Conservation (phyloP, 768 basidiomycete genomes). For the Tephrocybe sp. region DNA sequence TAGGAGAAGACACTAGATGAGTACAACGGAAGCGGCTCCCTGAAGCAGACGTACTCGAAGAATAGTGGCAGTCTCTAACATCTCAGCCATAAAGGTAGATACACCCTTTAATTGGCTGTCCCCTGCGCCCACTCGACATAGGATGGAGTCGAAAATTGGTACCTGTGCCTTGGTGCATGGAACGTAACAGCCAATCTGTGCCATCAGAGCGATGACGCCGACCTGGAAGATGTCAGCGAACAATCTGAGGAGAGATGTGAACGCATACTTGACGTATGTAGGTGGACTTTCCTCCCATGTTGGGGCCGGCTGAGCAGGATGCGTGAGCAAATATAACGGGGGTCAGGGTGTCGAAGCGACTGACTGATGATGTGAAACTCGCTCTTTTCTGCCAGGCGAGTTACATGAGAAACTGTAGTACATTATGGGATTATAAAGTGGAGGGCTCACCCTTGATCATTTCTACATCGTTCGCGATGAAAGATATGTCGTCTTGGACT, state of each 20-base stretch:
- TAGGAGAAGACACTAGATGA: neutral
- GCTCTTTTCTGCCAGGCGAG: constrained; percentile 55
- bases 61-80: constrained; percentile 97
- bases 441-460: constrained; percentile 82
- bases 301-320: constrained; percentile 73
- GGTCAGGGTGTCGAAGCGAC: too few species aligned
- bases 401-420: neutral
- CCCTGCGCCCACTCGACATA: constrained; percentile 95
- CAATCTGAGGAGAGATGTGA: neutral
- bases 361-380: constrained; percentile 95
- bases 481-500: constrained; percentile 91
- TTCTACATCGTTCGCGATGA: constrained; percentile 94
- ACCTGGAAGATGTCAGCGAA: constrained; percentile 37
- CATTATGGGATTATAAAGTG: neutral
- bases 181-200: constrained; percentile 93
- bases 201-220: constrained; percentile 96
- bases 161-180: constrained; percentile 84
- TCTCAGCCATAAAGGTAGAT: constrained; percentile 99
- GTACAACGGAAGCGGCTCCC: neutral
- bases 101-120: constrained; percentile 98
- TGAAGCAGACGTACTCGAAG: constrained; percentile 54
- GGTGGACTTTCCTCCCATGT: constrained; percentile 98
- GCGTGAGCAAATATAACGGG: neutral
- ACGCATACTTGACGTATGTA: constrained; percentile 80
- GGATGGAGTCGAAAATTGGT: constrained; percentile 93